Percentiles rank a stretch among this genome's conserved stretches.
phyloP scores from a whole-genome alignment of 495 filamentous ascomycete species.

The Podospora comata region DNA sequence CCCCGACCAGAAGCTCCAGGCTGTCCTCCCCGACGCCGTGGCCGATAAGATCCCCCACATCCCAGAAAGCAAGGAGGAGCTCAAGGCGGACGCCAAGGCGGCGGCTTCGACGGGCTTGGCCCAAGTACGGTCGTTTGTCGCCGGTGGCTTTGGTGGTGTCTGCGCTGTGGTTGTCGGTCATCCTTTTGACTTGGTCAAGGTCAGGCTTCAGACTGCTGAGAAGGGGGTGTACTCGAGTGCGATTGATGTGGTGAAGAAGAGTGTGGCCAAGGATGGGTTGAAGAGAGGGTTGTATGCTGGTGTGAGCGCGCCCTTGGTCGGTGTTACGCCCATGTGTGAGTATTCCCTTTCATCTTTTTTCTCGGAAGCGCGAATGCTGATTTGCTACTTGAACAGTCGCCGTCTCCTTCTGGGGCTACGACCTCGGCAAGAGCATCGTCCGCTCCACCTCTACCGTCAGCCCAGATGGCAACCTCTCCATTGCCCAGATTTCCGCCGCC shows the following conservation, averaged over 20 bases:
- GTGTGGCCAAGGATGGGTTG: conserved; percentile 81
- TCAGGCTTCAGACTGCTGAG: conserved; percentile 92
- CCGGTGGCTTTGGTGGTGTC: conserved; percentile 89
- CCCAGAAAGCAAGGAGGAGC: conserved; percentile 50
- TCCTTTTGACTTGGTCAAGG: conserved; percentile 97
- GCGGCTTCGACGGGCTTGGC: conserved; percentile 45
- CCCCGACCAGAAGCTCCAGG: conserved; percentile 34
- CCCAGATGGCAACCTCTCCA: conserved; percentile 64
- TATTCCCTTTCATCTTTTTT: conserved; percentile 5
- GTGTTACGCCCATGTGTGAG: conserved; percentile 98
- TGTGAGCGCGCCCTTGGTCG: conserved; percentile 88
- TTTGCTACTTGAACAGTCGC: conserved; percentile 59
- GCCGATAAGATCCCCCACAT: conserved; percentile 49
- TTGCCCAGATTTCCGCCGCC: conserved; percentile 84
- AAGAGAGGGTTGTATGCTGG: conserved; percentile 89
- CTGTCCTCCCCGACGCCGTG: conserved; percentile 37
- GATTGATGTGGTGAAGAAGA: conserved; percentile 86
- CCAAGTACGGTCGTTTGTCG: conserved; percentile 72
- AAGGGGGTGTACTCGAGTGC: conserved; percentile 87
- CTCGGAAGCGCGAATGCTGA: neutral
- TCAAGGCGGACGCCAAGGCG: conserved; percentile 46
- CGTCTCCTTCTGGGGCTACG: conserved; percentile 99
- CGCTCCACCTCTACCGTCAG: conserved; percentile 61
- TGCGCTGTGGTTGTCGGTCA: conserved; percentile 93
- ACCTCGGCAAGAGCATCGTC: conserved; percentile 87